Evolutionary conservation across 352 stramenopile species (phyloP).

Genomic region (Discostella stelligera): DNA sequence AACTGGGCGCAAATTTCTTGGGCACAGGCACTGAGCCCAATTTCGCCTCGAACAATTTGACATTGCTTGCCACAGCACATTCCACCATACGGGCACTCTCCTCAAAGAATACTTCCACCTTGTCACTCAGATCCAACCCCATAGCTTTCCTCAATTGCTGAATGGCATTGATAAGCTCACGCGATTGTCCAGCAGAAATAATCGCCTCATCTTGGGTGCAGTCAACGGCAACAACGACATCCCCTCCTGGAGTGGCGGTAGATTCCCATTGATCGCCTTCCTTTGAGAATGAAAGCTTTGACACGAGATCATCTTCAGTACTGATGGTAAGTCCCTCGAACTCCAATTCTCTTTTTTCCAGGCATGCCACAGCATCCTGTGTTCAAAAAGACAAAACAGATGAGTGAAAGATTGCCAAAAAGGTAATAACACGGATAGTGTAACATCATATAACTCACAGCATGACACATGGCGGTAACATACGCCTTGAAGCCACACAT

Average conservation of each 20-base stretch:
- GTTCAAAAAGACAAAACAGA: slow-evolving; percentile 3
- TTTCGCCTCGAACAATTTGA: slow-evolving; percentile 74
- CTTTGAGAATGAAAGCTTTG: slow-evolving; percentile 93
- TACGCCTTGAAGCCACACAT: slow-evolving; percentile 89
- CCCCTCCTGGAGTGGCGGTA: slow-evolving; percentile 86
- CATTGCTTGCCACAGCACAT: slow-evolving; percentile 67
- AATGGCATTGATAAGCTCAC: slow-evolving; percentile 96
- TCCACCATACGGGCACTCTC: slow-evolving; percentile 77
- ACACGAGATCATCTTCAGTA: slow-evolving; percentile 87
- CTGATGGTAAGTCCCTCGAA: slow-evolving; percentile 84
- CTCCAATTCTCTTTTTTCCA: slow-evolving; percentile 80
- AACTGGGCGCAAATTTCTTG: slow-evolving; percentile 61
- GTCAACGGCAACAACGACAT: slow-evolving; percentile 94
- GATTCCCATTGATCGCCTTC: slow-evolving; percentile 89
- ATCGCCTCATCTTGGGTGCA: slow-evolving; percentile 94
- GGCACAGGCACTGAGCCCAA: slow-evolving; percentile 77
- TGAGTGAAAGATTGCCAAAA: slow-evolving; percentile 50
- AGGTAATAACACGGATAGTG: slow-evolving; percentile 53
- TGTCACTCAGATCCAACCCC: slow-evolving; percentile 91
- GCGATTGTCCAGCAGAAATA: slow-evolving; percentile 89
- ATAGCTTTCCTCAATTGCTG: slow-evolving; percentile 98
- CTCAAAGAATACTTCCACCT: slow-evolving; percentile 95
- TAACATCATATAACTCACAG: slow-evolving; percentile 29
- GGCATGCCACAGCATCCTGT: slow-evolving; percentile 61
- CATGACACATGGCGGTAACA: slow-evolving; percentile 72